Evolutionary conservation across 495 filamentous ascomycete genomes (phyloP), one percentile per base, ranked within the genome.

Genomic region (Xylaria grammica): DNA sequence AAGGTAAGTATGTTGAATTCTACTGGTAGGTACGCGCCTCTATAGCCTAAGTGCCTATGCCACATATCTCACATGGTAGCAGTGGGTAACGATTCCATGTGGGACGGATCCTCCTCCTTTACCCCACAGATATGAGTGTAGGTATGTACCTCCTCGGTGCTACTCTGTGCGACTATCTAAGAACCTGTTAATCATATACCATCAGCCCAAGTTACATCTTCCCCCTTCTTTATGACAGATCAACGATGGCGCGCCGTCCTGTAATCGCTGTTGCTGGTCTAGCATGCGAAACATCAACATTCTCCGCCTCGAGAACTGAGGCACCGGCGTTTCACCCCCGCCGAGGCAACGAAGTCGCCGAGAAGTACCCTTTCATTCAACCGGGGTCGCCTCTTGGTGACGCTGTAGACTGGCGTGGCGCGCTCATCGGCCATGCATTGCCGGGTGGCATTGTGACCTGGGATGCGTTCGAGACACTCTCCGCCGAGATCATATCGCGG

Each of bases 241-340:
- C 20, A 38, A 46, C 1, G 7, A 74, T 77, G 75, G 44, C 64
- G 17, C 29, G 42, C 19, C 78, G 72, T 22, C 84, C 83, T 4
- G 69, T 82, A 22, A 82, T 86, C 49, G 83, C 79, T 3, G 80
- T 86, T 44, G 84, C 84, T 9, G 84, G 84, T 22, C 74, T 86
- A 7, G 83, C 83, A 52, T 85, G 83, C 62, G 84, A 86, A 69
- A 86, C 82, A 6, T 86, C 84, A 10, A 81, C 75, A 9, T 86
- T 86, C 63, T 81, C 83, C 6, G 83, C 84, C 27, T 81, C 83
- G 1, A 75, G 80, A 19, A 86, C 84, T 1, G 62, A 72, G 0
- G 82, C 82, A 4, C 72, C 78, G 11, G 84, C 81, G 44, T 86
- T 86, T 54, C 83, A 86, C 54, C 82, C 84, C 20, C 75, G 71